Percentiles rank a stretch among this genome's conserved stretches.
These are phyloP conservation scores for Herpomyces periplanetae DNA, from an alignment of 2,329 filamentous ascomycete species.

Conservation along the genomic window DNA sequence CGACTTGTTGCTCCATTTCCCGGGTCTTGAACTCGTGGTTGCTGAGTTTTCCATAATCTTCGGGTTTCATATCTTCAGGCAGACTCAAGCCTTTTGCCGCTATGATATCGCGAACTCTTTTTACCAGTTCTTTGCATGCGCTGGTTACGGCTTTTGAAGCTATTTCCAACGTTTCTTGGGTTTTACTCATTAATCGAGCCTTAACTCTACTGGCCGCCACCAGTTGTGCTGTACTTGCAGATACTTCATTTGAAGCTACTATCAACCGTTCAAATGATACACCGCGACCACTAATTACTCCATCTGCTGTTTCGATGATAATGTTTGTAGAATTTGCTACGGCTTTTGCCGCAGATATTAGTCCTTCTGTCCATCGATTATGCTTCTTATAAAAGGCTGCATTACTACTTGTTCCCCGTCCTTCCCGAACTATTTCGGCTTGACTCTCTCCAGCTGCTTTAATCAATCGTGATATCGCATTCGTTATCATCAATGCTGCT, in stretches of 20 bases:
- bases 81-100: constrained; percentile 45
- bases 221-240: constrained; percentile 75
- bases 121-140: constrained; percentile 50
- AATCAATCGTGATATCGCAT: constrained; percentile 69
- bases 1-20: constrained; percentile 99
- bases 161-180: constrained; percentile 55
- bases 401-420: constrained; percentile 43
- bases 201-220: constrained; percentile 85
- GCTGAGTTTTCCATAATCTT: constrained; percentile 61
- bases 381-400: constrained; percentile 99
- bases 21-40: constrained; percentile 90
- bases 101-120: constrained; percentile 81
- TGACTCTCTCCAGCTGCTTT: constrained; percentile 73
- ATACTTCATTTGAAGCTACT: constrained; percentile 83
- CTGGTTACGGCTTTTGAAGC: constrained; percentile 71
- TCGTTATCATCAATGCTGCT: constrained; percentile 66
- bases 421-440: constrained; percentile 79
- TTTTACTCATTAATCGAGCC: constrained; percentile 91
- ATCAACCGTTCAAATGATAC: constrained; percentile 89
- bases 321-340: constrained; percentile 76
- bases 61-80: constrained; percentile 26
- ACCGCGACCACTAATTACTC: constrained; percentile 63
- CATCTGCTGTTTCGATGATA: constrained; percentile 87
- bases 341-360: constrained; percentile 86
- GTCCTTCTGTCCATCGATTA: constrained; percentile 90